These are phyloP conservation scores for Nicotiana obtusifolia DNA, from an alignment of 257 asterid species.

Conservation along the genomic window DNA sequence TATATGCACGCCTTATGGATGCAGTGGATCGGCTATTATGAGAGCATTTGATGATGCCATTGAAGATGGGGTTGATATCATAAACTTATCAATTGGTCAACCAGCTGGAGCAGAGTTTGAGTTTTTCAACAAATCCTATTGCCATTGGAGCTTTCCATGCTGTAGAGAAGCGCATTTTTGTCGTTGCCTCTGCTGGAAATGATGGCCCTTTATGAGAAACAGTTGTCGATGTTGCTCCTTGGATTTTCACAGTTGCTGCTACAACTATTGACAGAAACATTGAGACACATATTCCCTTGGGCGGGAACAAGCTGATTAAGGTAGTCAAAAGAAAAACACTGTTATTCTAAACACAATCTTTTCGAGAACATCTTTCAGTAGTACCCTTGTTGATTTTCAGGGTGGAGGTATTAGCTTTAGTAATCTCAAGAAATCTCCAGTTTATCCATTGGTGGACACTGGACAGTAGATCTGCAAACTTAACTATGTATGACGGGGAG, in stretches of 20 bases:
- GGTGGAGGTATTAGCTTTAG: conserved; percentile 74
- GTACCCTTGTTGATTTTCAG: conserved; percentile 20
- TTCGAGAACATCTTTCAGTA: background rate
- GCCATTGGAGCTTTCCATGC: conserved; percentile 79
- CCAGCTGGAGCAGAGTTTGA: conserved; percentile 18
- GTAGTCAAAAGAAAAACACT: background rate
- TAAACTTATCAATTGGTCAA: conserved; percentile 57
- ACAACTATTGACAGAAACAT: conserved; percentile 13
- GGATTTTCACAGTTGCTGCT: conserved; percentile 19
- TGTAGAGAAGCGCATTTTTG: conserved; percentile 46
- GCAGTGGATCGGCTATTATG: conserved; percentile 48
- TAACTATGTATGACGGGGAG: background rate
- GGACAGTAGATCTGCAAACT: conserved; percentile 39
- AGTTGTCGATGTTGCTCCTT: conserved; percentile 8
- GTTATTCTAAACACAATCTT: background rate
- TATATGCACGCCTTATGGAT: conserved; percentile 43
- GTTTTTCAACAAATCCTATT: conserved; percentile 42
- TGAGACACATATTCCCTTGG: background rate
- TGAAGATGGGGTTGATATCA: conserved; percentile 54
- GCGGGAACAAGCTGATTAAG: background rate
- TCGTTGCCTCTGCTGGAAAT: conserved; percentile 66
- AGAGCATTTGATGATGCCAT: conserved; percentile 68
- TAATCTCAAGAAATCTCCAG: conserved; percentile 33
- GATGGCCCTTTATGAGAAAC: conserved; percentile 34
- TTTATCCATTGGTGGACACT: conserved; percentile 49